These are phyloP conservation scores for Arthrobotrys sinensis DNA, from an alignment of 2,329 filamentous ascomycete genomes.

Conservation along the genomic window DNA sequence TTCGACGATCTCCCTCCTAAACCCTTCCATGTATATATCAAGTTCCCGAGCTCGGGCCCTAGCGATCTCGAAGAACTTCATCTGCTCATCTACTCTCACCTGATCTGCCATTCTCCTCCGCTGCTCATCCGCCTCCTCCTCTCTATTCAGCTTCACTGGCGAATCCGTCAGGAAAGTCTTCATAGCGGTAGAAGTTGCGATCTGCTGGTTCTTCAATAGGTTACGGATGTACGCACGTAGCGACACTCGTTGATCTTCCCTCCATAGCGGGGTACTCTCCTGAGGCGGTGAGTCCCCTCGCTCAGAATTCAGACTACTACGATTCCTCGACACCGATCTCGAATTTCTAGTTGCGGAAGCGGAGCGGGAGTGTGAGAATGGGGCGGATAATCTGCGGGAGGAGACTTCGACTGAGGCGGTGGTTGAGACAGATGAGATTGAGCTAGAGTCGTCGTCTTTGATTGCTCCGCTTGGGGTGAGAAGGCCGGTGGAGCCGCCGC, in stretches of 20 bases:
- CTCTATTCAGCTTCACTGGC: constrained; percentile 82
- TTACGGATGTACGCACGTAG: constrained; percentile 91
- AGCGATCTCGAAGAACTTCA: constrained; percentile 94
- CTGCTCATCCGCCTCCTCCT: constrained; percentile 85
- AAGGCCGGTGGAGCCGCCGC: constrained; percentile 73
- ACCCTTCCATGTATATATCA: constrained; percentile 96
- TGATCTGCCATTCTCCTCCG: constrained; percentile 86
- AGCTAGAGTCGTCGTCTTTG: constrained; percentile 77
- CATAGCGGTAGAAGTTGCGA: constrained; percentile 86
- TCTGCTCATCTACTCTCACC: constrained; percentile 91
- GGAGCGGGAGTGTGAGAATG: constrained; percentile 62
- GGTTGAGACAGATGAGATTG: constrained; percentile 81
- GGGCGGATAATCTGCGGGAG: constrained; percentile 66
- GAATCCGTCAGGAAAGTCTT: constrained; percentile 83
- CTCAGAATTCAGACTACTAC: constrained; percentile 42
- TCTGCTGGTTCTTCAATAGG: constrained; percentile 85
- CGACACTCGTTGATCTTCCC: constrained; percentile 92
- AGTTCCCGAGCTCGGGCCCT: constrained; percentile 89
- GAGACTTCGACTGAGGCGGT: constrained; percentile 73
- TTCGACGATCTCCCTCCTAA: constrained; percentile 78
- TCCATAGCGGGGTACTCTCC: constrained; percentile 74
- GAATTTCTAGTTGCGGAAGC: constrained; percentile 54
- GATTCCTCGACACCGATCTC: constrained; percentile 63
- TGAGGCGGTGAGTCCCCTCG: constrained; percentile 54
- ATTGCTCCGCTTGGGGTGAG: constrained; percentile 71